These are phyloP conservation scores for Ascochyta fabae DNA, from an alignment of 2,329 filamentous ascomycete species.

Conservation along the genomic window DNA sequence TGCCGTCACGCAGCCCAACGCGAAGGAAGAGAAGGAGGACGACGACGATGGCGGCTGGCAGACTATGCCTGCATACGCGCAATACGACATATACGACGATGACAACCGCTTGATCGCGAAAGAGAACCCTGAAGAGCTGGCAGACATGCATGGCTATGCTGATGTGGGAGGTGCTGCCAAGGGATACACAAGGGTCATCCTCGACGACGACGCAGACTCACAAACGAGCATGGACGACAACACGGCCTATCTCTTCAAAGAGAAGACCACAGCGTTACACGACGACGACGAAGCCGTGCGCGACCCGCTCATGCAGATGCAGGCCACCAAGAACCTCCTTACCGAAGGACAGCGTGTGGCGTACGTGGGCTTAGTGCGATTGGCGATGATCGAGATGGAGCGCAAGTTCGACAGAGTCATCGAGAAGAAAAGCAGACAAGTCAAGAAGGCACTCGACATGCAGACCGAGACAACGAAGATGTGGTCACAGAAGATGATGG, in stretches of 20 bases:
- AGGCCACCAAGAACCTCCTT: slow-evolving; percentile 92
- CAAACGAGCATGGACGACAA: slow-evolving; percentile 97
- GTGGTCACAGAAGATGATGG: slow-evolving; percentile 99
- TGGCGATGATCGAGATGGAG: slow-evolving; percentile 81
- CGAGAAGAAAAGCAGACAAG: slow-evolving; percentile 64
- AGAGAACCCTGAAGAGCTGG: slow-evolving; percentile 73
- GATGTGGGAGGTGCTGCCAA: slow-evolving; percentile 88
- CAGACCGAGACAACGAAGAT: slow-evolving; percentile 83
- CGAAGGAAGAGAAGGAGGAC: slow-evolving; percentile 58
- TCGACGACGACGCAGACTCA: slow-evolving; percentile 93
- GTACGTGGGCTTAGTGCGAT: slow-evolving; percentile 87
- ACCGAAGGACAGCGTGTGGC: slow-evolving; percentile 96
- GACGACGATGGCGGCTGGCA: slow-evolving; percentile 84
- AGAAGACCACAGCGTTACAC: slow-evolving; percentile 65
- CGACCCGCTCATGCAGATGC: slow-evolving; percentile 87
- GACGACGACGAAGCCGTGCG: slow-evolving; percentile 77
- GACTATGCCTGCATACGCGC: slow-evolving; percentile 90
- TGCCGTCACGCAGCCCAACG: slow-evolving; percentile 61
- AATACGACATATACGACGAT: slow-evolving; percentile 95
- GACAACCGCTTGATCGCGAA: slow-evolving; percentile 85
- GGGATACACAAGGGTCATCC: slow-evolving; percentile 92
- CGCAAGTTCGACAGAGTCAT: slow-evolving; percentile 67
- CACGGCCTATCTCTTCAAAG: slow-evolving; percentile 92
- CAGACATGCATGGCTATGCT: slow-evolving; percentile 73
- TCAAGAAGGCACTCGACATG: slow-evolving; percentile 74